Evolutionary conservation across 2,329 filamentous ascomycete species (phyloP), one percentile per base, ranked within the genome.

Genomic region (Aureobasidium uvarum): DNA sequence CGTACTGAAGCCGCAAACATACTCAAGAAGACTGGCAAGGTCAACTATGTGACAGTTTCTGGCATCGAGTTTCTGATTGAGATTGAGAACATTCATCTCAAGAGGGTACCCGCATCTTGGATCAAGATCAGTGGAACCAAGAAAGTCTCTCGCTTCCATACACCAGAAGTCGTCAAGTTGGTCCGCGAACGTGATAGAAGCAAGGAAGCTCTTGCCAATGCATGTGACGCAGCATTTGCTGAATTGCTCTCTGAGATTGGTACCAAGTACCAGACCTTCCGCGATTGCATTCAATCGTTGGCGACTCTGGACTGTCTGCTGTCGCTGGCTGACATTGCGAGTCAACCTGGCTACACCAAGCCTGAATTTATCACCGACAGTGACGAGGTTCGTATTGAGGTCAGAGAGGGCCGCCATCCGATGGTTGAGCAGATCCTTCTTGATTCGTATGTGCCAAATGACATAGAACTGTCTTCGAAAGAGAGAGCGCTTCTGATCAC

Each of bases 1-100:
- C 88, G 89, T 46, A 76, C 83, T 33, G 85, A 83, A 14, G 92
- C 91, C 2, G 90, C 89, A 1, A 80, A 85, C 51, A 89, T 87
- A 66, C 80, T 99, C 20, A 87, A 87, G 68, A 89, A 87, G 74
- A 89, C 80, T 2, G 39, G 39, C 16, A 85, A 86, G 52, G 85
- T 95, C 25, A 83, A 88, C 5, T 99, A 96, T 73, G 86, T 87
- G 31, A 95, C 91, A 0, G 90, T 95, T 8, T 85, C 92, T 1
- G 93, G 93, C 8, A 96, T 98, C 70, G 95, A 98, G 74, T 99
- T 92, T 74, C 85, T 99, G 23, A 91, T 99, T 71, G 95, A 98
- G 77, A 89, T 99, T 6, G 84, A 90, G 70, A 97, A 96, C 76
- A 83, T 84, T 1, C 86, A 91, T 63, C 83, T 97, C 67, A 95